Base-by-base conservation (phyloP, 2,329 filamentous ascomycete species). In the Epichloe baconii region DNA sequence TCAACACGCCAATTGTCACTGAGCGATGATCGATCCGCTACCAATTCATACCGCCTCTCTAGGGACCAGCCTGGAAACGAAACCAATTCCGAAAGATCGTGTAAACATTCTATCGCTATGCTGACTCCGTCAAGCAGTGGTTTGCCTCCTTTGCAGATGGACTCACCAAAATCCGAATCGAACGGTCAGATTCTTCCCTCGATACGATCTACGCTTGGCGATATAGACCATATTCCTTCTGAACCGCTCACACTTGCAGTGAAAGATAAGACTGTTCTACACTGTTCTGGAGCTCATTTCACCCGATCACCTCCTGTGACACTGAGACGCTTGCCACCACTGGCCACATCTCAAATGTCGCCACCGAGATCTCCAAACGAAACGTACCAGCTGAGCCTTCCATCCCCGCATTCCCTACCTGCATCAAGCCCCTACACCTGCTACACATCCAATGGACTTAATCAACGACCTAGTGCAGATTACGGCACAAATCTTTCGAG, bases 281-380 rank as follows among this genome's bases (percentile, higher is more conserved):
- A 56, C 45, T 54, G 56, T 19, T 61, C 60, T 23, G 51, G 52
- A 36, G 51, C 59, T n/a, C 50, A 54, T 23, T 69, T 62, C 53
- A 55, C 64, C 31, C 58, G 62, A 35, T 71, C 70, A 6, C 67
- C 72, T 14, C 63, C 70, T 8, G 56, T 53, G 45, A 56, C 58
- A 49, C 62, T 61, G 38, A 61, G 56, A 48, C 66, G 58, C 53
- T 65, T 63, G 54, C 61, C 62, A 37, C 58, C 61, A 12, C 59
- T 69, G 42, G 47, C 63, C 8, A 55, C 56, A 11, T 57, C 56
- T 35, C 62, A 63, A 52, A 54, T 59, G 19, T 68, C 75, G 19
- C 73, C 77, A 11, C 75, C 76, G 2, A 67, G 73, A 14, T 79
- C 76, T 3, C 73, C 75, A 15, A 69, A 71, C 48, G 73, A 77